These are phyloP conservation scores for Elsinoe necatrix DNA, from an alignment of 2,329 filamentous ascomycete species.

Conservation along the genomic window DNA sequence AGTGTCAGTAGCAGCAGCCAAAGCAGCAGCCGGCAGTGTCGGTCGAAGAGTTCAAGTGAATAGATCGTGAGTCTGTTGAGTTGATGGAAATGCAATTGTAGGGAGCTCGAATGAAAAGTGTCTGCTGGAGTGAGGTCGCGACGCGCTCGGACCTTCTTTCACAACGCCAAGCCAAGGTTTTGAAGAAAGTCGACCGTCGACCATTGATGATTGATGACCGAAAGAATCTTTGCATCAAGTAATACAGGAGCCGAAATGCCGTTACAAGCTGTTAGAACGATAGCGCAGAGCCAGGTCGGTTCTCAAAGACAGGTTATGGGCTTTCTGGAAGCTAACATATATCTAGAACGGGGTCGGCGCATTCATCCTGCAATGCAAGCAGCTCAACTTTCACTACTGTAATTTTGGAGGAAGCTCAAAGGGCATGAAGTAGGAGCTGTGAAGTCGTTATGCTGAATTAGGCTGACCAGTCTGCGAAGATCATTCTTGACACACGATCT, in stretches of 20 bases:
- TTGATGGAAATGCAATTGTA: background rate
- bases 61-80: background rate
- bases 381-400: conserved; percentile 93
- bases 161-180: background rate
- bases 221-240: background rate
- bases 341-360: conserved; percentile 86
- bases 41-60: background rate
- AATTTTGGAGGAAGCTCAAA: conserved; percentile 88
- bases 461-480: conserved; percentile 39
- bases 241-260: conserved; percentile 32
- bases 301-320: background rate
- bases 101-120: background rate
- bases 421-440: conserved; percentile 72
- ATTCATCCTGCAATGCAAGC: conserved; percentile 96
- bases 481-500: conserved; percentile 73
- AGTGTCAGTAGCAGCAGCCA: background rate
- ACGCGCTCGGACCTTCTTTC: background rate
- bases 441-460: background rate
- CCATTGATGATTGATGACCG: too few species aligned
- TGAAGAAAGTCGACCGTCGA: background rate
- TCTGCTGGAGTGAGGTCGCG: background rate
- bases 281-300: conserved; percentile 49
- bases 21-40: background rate
- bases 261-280: conserved; percentile 43
- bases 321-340: conserved; percentile 17